Conservation (phyloP, 2,329 filamentous ascomycete species). For the Alternaria sp. region DNA sequence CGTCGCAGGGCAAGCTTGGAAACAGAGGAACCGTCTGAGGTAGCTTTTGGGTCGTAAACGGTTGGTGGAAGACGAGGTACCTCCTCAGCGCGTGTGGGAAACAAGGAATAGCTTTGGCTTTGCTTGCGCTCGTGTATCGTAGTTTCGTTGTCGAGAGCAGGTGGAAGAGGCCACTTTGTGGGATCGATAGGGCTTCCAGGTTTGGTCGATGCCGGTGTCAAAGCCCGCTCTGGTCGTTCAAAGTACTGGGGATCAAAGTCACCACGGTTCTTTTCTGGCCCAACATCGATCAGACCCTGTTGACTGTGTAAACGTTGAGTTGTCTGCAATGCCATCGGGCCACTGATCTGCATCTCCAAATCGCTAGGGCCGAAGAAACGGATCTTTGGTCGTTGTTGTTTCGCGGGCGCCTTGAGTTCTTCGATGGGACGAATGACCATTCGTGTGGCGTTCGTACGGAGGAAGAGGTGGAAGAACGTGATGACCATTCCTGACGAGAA, state of each 20-base stretch:
- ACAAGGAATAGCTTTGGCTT: slow-evolving; percentile 48
- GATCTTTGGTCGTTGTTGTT: slow-evolving; percentile 58
- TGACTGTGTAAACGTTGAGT: slow-evolving; percentile 43
- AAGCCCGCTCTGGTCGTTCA: slow-evolving; percentile 36
- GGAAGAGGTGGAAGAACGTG: slow-evolving; percentile 70
- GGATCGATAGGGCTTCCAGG: slow-evolving; percentile 39
- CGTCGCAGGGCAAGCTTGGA: slow-evolving; percentile 42
- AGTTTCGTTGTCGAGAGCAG: slow-evolving; percentile 30
- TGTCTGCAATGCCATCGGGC: slow-evolving; percentile 43
- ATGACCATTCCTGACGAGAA: slow-evolving; percentile 71
- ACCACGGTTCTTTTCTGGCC: slow-evolving; percentile 46
- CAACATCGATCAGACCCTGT: slow-evolving; percentile 46
- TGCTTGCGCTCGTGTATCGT: slow-evolving; percentile 34
- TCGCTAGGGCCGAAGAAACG: slow-evolving; percentile 55
- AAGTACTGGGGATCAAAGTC: slow-evolving; percentile 47
- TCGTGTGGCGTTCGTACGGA: slow-evolving; percentile 67
- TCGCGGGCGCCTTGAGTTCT: slow-evolving; percentile 49
- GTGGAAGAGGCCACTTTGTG: slow-evolving; percentile 47
- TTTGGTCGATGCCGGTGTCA: slow-evolving; percentile 38
- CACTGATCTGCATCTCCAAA: slow-evolving; percentile 51
- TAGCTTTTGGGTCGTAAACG: slow-evolving; percentile 42
- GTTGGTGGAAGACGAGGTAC: slow-evolving; percentile 49
- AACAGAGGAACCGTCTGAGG: slow-evolving; percentile 22
- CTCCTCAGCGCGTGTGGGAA: slow-evolving; percentile 49
- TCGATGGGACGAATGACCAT: slow-evolving; percentile 60